Evolutionary conservation across 179 eudicot species (phyloP), one percentile per base, ranked within the genome.

Genomic region (Camellia oleifera): DNA sequence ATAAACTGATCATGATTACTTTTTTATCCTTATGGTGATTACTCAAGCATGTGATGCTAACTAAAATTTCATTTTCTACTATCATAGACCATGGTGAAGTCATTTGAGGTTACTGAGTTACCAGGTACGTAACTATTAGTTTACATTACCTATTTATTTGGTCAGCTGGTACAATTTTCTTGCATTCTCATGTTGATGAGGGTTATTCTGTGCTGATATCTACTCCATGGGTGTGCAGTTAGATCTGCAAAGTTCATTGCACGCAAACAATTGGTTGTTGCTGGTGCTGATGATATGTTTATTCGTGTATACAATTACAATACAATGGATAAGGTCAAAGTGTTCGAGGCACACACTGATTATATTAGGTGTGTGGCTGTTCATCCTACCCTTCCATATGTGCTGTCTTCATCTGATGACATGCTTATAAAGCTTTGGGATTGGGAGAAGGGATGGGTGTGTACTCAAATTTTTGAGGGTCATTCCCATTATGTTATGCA

Each of bases 391-490:
- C 97, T 94, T 67, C 96, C 98, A 8, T 93, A 89, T 83, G 94
- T 94, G 83, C 82, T 94, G 83, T 94, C 98, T 75, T 91, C 98
- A 72, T 92, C 98, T 79, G 98, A 94, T 87, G 98, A 94, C 87
- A 94, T 94, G 98, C 97, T 94, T 81, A 94, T 94, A 77, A 94
- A 93, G 89, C 97, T 94, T n/a, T 94, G 98, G 98, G 98, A 94
- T 83, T 94, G 98, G 98, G 97, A 94, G 78, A 94, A 93, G 85
- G 97, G 97, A 72, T 94, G 94, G 94, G 81, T 85, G 13, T 94
- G 98, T 81, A 94, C 96, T 77, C 98, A 94, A 84, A 89, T 93
- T 15, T 94, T 94, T 83, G 98, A 94, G 90, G 98, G 98, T 72
- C 98, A 94, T 84, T 94, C 98, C 74, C 98, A 94, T 85, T 94